A percentile compares a stretch with the other conserved stretches of the same genome.
phyloP scores from a whole-genome alignment of 2,329 filamentous ascomycete species.

The Diplocarpon rosae region DNA sequence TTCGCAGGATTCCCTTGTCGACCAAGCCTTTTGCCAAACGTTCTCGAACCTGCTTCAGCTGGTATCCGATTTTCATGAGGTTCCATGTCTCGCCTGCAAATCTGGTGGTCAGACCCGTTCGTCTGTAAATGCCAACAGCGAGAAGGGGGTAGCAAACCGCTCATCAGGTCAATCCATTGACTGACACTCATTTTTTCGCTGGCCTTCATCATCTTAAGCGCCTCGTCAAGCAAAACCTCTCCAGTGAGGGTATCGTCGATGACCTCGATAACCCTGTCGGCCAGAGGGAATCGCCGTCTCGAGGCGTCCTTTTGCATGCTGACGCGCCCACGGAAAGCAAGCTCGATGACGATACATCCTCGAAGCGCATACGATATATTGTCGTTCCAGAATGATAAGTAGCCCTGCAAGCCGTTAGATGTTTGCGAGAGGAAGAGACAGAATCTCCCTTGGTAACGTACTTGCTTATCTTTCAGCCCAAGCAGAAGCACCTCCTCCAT shows the following conservation, averaged over 20 bases:
- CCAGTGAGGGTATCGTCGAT: conserved; percentile 93
- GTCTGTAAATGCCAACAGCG: conserved; percentile 2
- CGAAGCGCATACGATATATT: conserved; percentile 97
- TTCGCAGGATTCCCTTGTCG: conserved; percentile 96
- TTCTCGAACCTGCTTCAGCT: conserved; percentile 97
- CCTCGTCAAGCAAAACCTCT: conserved; percentile 93
- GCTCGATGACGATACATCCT: conserved; percentile 95
- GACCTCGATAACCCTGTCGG: conserved; percentile 92
- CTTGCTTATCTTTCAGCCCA: conserved; percentile 97
- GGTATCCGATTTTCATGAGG: conserved; percentile 99
- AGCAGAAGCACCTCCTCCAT: conserved; percentile 98
- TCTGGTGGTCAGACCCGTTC: conserved; percentile 3
- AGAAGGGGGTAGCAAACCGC: conserved; percentile 45
- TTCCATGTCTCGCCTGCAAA: conserved; percentile 92
- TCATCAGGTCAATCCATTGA: conserved; percentile 98
- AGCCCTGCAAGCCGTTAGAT: conserved; percentile 50
- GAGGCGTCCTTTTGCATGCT: conserved; percentile 97
- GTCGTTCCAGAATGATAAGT: conserved; percentile 99
- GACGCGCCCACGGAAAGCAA: conserved; percentile 90
- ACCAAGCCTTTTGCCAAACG: conserved; percentile 93
- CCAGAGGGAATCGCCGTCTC: conserved; percentile 80
- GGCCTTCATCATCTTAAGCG: conserved; percentile 99
- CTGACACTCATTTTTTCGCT: conserved; percentile 99
- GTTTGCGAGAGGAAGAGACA: conserved; percentile 1
- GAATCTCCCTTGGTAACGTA: conserved; percentile 33